Percentiles rank a stretch among this genome's conserved stretches.
phyloP scores from a whole-genome alignment of 441 rosid genomes.

The Erodium texanum region DNA sequence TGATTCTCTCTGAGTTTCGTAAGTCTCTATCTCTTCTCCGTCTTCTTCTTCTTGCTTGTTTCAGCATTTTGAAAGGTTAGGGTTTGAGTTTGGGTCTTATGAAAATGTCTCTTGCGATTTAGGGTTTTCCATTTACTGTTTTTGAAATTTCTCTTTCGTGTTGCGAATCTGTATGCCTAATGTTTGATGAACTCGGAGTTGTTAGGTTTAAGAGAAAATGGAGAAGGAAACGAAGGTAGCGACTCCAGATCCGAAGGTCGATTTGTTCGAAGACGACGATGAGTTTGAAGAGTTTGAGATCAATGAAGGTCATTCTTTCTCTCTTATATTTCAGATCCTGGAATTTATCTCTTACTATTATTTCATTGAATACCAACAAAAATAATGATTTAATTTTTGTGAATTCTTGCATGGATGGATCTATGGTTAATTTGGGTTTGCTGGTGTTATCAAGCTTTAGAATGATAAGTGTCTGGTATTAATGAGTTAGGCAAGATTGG shows the following conservation, averaged over 20 bases:
- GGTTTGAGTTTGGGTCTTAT: neutral
- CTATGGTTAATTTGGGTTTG: neutral
- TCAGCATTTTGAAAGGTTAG: too few relatives aligned
- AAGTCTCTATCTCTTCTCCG: too few relatives aligned
- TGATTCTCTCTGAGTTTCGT: too few relatives aligned
- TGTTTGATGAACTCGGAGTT: neutral
- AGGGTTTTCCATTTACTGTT: neutral
- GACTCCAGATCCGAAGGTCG: constrained; percentile 59
- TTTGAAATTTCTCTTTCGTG: too few relatives aligned
- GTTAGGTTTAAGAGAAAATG: constrained; percentile 27
- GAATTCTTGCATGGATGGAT: too few relatives aligned
- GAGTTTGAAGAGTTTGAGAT: constrained; percentile 91
- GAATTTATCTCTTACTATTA: neutral
- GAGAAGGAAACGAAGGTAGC: constrained; percentile 57
- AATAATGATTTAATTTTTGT: too few relatives aligned
- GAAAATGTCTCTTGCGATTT: too few relatives aligned
- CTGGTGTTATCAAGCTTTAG: neutral
- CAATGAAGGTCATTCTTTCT: constrained; percentile 39
- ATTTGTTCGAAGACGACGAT: constrained; percentile 87
- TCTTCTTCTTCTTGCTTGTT: too few relatives aligned
- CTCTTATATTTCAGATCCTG: neutral
- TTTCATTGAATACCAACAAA: too few relatives aligned
- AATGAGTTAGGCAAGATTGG: neutral
- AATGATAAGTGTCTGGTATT: neutral
- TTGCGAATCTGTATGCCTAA: neutral